A percentile compares a stretch with the other conserved stretches of the same genome.
Conservation (phyloP, 2,329 filamentous ascomycete species). For the Monosporascus sp. region DNA sequence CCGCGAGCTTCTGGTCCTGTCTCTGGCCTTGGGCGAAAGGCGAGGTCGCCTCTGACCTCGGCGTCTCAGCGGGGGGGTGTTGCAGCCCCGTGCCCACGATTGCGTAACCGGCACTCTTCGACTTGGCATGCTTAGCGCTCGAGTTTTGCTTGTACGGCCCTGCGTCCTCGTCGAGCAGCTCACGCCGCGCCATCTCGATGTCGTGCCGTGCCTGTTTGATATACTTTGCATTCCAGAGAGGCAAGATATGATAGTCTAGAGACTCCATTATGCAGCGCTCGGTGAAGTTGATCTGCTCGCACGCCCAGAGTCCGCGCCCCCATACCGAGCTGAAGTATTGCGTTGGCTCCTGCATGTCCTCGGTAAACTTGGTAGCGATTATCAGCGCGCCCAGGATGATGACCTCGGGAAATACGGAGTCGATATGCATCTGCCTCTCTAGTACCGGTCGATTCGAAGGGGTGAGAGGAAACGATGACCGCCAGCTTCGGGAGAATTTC, state of each 20-base stretch:
- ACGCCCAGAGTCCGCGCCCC: constrained; percentile 53
- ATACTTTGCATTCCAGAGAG: constrained; percentile 50
- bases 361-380: constrained; percentile 61
- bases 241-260: constrained; percentile 58
- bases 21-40: constrained; percentile 9
- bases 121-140: constrained; percentile 29
- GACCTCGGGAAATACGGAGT: constrained; percentile 56
- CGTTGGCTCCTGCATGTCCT: constrained; percentile 52
- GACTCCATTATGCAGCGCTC: constrained; percentile 61
- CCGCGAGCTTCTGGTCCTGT: constrained; percentile 8
- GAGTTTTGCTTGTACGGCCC: constrained; percentile 11
- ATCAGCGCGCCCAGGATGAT: constrained; percentile 58
- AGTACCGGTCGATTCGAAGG: constrained; percentile 15
- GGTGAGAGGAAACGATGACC: constrained; percentile 50
- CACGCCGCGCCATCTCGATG: constrained; percentile 54
- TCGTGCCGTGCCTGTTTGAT: constrained; percentile 56
- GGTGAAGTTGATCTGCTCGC: constrained; percentile 57
- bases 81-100: constrained; percentile 34
- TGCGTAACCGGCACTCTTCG: constrained; percentile 34
- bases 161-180: constrained; percentile 21
- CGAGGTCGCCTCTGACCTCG: constrained; percentile 23
- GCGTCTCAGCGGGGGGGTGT: constrained; percentile 37
- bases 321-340: constrained; percentile 48
- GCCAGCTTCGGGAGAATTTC: constrained; percentile 59
- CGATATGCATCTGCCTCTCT: constrained; percentile 51